Base-by-base conservation (phyloP, 1,284 basidiomycete genomes). In the Ceratobasidium sp. region DNA sequence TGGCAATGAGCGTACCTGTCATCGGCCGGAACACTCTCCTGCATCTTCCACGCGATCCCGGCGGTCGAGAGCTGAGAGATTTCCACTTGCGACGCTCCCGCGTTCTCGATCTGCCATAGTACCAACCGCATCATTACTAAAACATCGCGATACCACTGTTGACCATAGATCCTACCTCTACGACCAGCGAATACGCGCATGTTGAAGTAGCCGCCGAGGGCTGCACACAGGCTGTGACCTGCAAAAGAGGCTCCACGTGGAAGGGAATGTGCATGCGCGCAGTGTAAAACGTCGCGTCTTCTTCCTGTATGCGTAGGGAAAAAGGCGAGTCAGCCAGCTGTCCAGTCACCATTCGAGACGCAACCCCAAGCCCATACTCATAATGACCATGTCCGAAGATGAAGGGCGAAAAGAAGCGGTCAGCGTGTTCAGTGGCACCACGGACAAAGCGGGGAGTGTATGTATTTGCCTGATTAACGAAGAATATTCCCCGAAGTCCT, bases 231-330 rank as follows among this genome's bases (percentile, higher is more conserved):
- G 84, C 83, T 1, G 83, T 82, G 28, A 87, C 77, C 33, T 85
- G 81, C 21, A 92, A 79, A 4, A 88, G 80, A 18, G 86, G 83
- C 33, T 81, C 80, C 25, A 92, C 87, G 74, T 88, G 84, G 76
- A 87, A 88, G 46, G 80, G 77, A 62, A 86, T 84, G n/a, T 83
- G 83, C 14, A 88, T 81, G 46, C 85, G 84, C 2, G 86, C 81
- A 61, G 84, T 86, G 72, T 86, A 83, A 78, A 90, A 91, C 21
- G 81, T 77, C 18, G 80, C 78, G 6, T 82, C 80, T 28, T 83
- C 82, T 63, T 80, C 78, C 88, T 89, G 42, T 40, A 53, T 48
- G 14, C 51, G 18, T n/a, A 53, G 30, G 38, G 42, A 21, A n/a
- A 42, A 25, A 28, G 21, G 62, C 5, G 38, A 23, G 51, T 64